Percentiles rank a stretch among this genome's conserved stretches.
phyloP scores from a whole-genome alignment of 306 rosid genomes.

The Pterocarpus macrocarpus region DNA sequence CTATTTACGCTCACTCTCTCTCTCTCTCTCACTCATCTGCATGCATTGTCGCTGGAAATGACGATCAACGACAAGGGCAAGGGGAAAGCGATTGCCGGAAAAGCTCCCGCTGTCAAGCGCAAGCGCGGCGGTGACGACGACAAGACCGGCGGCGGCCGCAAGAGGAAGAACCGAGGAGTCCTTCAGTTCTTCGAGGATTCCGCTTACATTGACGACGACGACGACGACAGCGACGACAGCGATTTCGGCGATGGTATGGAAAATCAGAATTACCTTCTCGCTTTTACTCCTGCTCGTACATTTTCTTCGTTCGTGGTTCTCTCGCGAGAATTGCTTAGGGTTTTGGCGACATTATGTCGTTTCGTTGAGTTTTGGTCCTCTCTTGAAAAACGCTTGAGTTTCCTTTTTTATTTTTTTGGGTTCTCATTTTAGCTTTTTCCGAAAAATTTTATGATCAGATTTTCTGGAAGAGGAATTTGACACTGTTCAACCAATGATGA shows the following conservation, averaged over 20 bases:
- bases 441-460: conserved; percentile 49
- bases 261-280: neutral
- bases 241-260: conserved; percentile 62
- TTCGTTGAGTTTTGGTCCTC: conserved; percentile 3
- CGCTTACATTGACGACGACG: conserved; percentile 53
- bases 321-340: conserved; percentile 42
- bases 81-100: conserved; percentile 78
- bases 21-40: neutral
- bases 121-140: conserved; percentile 58
- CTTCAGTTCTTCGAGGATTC: conserved; percentile 82
- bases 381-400: neutral
- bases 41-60: conserved; percentile 57
- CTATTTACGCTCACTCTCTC: neutral
- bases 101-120: conserved; percentile 53
- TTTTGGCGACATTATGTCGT: conserved; percentile 37
- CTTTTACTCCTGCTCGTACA: conserved; percentile 2
- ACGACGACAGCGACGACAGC: conserved; percentile 50
- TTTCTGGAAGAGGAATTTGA: conserved; percentile 66
- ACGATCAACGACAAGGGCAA: conserved; percentile 72
- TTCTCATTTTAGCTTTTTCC: neutral
- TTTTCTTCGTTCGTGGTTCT: conserved; percentile 12
- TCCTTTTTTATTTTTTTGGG: conserved; percentile 7
- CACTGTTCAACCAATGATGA: conserved; percentile 42
- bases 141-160: conserved; percentile 59
- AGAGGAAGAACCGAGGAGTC: conserved; percentile 60